These are phyloP conservation scores for Vitis hybrid DNA, from an alignment of 177 flowering plant species.

Conservation along the genomic window DNA sequence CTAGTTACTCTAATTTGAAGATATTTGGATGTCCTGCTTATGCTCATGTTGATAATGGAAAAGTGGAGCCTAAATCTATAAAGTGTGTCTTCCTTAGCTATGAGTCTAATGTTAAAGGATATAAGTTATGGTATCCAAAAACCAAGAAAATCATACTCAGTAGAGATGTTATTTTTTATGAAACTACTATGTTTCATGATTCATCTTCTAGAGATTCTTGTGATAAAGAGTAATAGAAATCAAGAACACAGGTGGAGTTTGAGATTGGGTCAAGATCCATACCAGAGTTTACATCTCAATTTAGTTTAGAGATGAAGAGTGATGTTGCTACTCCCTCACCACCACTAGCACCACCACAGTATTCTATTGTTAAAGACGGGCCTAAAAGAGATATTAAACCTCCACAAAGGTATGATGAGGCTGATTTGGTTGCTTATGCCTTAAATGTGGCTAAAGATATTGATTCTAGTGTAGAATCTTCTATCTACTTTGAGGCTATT, in stretches of 20 bases:
- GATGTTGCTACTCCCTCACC: neutral
- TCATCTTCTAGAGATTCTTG: neutral
- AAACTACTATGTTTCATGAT: neutral
- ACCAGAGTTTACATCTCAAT: neutral
- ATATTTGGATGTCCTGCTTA: too few species aligned
- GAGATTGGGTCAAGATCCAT: neutral
- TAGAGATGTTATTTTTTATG: neutral
- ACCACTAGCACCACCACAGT: neutral
- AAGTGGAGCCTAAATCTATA: neutral
- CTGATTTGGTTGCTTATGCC: neutral
- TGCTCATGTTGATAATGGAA: too few species aligned
- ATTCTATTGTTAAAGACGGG: too few species aligned
- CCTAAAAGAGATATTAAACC: neutral
- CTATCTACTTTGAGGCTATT: neutral
- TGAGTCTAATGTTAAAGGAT: neutral
- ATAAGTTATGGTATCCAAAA: neutral
- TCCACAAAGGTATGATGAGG: neutral
- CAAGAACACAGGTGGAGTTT: neutral
- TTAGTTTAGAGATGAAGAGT: neutral
- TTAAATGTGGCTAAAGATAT: neutral
- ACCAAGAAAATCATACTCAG: neutral
- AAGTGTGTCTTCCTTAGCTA: neutral
- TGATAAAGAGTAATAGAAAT: neutral
- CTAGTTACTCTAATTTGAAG: too few species aligned
- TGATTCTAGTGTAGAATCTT: neutral